Percentiles rank a stretch among this genome's conserved stretches.
phyloP scores from a whole-genome alignment of 495 filamentous ascomycete species.

The Penicillium angulare region DNA sequence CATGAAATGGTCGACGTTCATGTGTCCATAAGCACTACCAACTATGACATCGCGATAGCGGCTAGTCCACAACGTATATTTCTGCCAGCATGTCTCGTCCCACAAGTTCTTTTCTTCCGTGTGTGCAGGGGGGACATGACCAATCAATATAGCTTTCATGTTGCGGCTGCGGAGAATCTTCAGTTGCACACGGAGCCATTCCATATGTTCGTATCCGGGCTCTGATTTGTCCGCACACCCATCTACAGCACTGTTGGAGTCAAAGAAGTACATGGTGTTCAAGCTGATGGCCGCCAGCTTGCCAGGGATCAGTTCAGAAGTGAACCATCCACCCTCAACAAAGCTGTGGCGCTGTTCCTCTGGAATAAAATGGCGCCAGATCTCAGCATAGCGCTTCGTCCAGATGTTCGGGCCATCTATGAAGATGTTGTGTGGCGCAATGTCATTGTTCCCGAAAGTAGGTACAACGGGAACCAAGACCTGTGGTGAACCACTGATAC shows the following conservation, averaged over 20 bases:
- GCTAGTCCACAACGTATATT: conserved; percentile 86
- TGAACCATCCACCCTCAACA: conserved; percentile 90
- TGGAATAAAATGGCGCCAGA: conserved; percentile 88
- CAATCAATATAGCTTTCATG: conserved; percentile 93
- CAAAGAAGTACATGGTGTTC: conserved; percentile 96
- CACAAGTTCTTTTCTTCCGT: conserved; percentile 79
- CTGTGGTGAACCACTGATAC: conserved; percentile 42
- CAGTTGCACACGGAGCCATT: conserved; percentile 94
- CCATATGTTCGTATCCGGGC: conserved; percentile 90
- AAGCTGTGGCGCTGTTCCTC: conserved; percentile 92
- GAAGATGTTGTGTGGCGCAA: conserved; percentile 96
- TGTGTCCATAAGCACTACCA: conserved; percentile 81
- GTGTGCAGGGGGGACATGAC: conserved; percentile 89
- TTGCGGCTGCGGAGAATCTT: conserved; percentile 75
- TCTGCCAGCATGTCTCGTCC: conserved; percentile 98
- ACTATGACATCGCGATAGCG: conserved; percentile 90
- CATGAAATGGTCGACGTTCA: conserved; percentile 99
- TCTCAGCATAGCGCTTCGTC: conserved; percentile 65
- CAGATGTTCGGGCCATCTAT: conserved; percentile 79
- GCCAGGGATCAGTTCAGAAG: conserved; percentile 84
- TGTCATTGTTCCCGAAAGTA: conserved; percentile 95
- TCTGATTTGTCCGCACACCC: conserved; percentile 75
- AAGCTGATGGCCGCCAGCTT: conserved; percentile 88
- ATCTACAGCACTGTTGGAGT: conserved; percentile 87
- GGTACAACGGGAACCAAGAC: conserved; percentile 80